phyloP scores from a whole-genome alignment of 2,329 filamentous ascomycete species.

The Teratosphaeria destructans region DNA sequence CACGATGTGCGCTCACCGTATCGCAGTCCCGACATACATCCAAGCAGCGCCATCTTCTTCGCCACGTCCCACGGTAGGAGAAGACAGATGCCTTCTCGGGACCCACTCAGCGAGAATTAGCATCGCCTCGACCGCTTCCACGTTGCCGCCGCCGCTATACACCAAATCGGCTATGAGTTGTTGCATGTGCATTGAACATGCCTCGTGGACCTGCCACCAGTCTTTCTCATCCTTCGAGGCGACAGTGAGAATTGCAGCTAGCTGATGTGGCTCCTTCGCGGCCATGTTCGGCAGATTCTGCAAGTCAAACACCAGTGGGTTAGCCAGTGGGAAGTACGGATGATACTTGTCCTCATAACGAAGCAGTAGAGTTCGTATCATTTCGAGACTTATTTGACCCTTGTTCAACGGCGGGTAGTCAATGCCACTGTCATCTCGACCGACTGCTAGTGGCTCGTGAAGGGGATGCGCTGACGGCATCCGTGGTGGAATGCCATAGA shows the following conservation, averaged over 20 bases:
- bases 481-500: conserved; percentile 10
- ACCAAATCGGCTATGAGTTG: conserved; percentile 22
- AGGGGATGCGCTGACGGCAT: not conserved
- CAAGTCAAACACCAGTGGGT: conserved; percentile 20
- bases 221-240: conserved; percentile 24
- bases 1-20: conserved; percentile 3
- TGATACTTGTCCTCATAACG: conserved; percentile 25
- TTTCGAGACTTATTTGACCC: conserved; percentile 19
- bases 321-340: conserved; percentile 24
- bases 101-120: conserved; percentile 26
- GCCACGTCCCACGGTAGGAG: conserved; percentile 20
- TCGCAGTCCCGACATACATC: conserved; percentile 26
- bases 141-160: conserved; percentile 20
- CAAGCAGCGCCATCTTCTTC: conserved; percentile 26
- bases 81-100: conserved; percentile 15
- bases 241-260: conserved; percentile 24
- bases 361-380: conserved; percentile 19
- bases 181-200: conserved; percentile 25
- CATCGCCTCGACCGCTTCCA: conserved; percentile 26
- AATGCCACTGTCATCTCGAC: conserved; percentile 10
- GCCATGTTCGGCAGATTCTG: conserved; percentile 19
- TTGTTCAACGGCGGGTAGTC: conserved; percentile 21
- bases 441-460: conserved; percentile 3
- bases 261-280: conserved; percentile 21
- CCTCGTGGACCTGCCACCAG: conserved; percentile 24